Conservation (phyloP, 345 rosid genomes). For the Euphorbia pulcherrima region DNA sequence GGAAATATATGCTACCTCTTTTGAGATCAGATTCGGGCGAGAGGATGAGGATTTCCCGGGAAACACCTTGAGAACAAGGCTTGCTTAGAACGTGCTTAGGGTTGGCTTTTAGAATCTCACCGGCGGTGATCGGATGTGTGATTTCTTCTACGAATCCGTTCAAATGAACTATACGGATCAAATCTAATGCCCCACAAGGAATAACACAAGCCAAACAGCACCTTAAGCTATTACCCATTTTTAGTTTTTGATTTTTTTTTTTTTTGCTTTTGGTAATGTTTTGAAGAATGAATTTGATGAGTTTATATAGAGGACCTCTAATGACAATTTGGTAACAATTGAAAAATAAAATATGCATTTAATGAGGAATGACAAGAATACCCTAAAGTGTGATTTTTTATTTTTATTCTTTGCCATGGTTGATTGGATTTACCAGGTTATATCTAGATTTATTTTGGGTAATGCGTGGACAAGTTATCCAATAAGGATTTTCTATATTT, state of each 20-base stretch:
- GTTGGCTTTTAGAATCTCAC: slow-evolving; percentile 66
- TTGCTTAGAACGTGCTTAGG: slow-evolving; percentile 85
- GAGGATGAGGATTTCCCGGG: slow-evolving; percentile 63
- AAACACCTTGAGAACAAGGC: slow-evolving; percentile 73
- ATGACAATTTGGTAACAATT: no score
- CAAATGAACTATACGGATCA: slow-evolving; percentile 87
- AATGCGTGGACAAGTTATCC: no score
- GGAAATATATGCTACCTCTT: slow-evolving; percentile 82
- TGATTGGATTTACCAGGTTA: no score
- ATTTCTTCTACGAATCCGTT: slow-evolving; percentile 79
- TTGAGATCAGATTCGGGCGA: slow-evolving; percentile 86
- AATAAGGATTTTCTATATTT: no score
- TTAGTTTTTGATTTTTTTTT: background rate
- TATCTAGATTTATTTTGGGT: no score
- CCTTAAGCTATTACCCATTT: slow-evolving; percentile 85
- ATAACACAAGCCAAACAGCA: slow-evolving; percentile 92
- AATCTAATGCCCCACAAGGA: slow-evolving; percentile 92
- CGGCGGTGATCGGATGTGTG: slow-evolving; percentile 69
- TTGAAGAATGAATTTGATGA: background rate
- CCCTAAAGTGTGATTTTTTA: background rate
- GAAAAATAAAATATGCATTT: no score
- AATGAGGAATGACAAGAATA: background rate
- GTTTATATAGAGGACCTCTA: background rate
- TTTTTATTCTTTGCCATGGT: no score
- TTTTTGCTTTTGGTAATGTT: background rate